Conservation (phyloP, 1,284 basidiomycete species). For the Puccinia coronata region DNA sequence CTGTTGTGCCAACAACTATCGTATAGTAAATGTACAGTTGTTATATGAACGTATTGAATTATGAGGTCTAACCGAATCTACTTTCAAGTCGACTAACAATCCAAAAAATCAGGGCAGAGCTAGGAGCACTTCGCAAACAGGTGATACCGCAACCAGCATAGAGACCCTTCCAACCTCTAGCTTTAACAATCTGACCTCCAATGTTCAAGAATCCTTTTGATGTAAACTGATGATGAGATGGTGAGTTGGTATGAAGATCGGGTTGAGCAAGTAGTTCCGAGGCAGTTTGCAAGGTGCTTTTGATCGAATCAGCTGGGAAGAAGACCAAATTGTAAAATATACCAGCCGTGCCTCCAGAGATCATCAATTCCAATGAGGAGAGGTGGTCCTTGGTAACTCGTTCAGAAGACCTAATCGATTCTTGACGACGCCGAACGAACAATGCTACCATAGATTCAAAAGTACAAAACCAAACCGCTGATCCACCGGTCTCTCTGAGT, state of each 20-base stretch:
- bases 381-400: conserved; percentile 65
- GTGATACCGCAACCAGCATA: conserved; percentile 95
- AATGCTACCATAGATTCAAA: conserved; percentile 73
- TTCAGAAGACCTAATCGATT: conserved; percentile 16
- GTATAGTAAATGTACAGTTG: too few species aligned
- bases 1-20: too few species aligned
- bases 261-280: conserved; percentile 67
- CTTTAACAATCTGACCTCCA: conserved; percentile 72
- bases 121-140: conserved; percentile 79
- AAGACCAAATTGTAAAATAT: conserved; percentile 76
- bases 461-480: conserved; percentile 80
- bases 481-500: conserved; percentile 82
- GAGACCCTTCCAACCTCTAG: conserved; percentile 77
- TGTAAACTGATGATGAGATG: too few species aligned
- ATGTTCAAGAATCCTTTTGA: conserved; percentile 74
- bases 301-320: conserved; percentile 92
- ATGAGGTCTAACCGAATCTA: conserved; percentile 56
- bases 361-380: conserved; percentile 75
- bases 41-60: too few species aligned
- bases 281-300: conserved; percentile 91
- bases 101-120: conserved; percentile 85
- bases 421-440: conserved; percentile 63
- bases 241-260: conserved; percentile 54
- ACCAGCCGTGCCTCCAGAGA: conserved; percentile 82
- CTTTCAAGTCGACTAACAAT: conserved; percentile 64